Conservation (phyloP, 768 basidiomycete species). For the Leccinum fibrillosum region DNA sequence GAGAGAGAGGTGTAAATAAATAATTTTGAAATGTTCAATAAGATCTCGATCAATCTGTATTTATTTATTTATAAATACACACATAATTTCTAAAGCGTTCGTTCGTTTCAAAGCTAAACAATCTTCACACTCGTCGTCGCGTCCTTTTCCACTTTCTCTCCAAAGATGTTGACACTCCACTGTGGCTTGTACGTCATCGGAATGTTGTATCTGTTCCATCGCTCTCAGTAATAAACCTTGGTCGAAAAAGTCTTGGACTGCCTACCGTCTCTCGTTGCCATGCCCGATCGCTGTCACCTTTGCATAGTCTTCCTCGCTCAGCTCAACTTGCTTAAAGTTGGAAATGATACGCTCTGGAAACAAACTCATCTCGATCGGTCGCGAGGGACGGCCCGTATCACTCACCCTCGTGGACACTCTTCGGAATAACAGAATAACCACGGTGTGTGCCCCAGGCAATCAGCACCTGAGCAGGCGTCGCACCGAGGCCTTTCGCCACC, state of each 20-base stretch:
- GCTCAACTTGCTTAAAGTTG: conserved; percentile 74
- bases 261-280: conserved; percentile 35
- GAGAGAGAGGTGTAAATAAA: not conserved
- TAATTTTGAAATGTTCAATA: conserved; percentile 11
- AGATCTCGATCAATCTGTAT: conserved; percentile 6
- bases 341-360: conserved; percentile 56
- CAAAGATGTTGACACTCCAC: conserved; percentile 76
- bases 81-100: not conserved
- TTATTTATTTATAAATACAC: not conserved
- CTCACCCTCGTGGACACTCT: conserved; percentile 64
- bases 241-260: not conserved
- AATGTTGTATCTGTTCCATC: conserved; percentile 45
- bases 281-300: conserved; percentile 40
- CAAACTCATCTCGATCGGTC: not conserved
- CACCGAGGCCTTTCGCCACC: conserved; percentile 60
- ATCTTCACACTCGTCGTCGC: conserved; percentile 34
- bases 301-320: conserved; percentile 66
- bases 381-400: not conserved
- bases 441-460: conserved; percentile 76
- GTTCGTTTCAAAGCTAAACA: conserved; percentile 12
- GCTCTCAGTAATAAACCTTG: not conserved
- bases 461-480: conserved; percentile 77
- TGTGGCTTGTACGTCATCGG: conserved; percentile 55
- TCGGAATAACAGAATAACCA: conserved; percentile 82
- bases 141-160: conserved; percentile 52